phyloP scores from a whole-genome alignment of 129 eudicot genomes.

The Ambrosia artemisiifolia region DNA sequence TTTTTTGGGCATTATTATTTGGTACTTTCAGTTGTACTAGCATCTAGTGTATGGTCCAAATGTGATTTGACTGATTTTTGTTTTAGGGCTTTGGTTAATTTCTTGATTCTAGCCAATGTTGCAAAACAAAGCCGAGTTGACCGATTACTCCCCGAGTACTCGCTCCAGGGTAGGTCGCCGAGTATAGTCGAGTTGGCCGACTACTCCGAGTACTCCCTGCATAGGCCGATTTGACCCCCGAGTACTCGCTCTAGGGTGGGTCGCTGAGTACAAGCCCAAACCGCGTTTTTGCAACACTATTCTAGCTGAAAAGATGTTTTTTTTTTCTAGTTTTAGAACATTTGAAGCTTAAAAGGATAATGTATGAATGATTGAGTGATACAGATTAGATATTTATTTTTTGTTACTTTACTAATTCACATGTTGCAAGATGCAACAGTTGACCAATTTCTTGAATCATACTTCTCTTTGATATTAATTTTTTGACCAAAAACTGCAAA shows the following conservation, averaged over 20 bases:
- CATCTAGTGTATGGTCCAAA: neutral
- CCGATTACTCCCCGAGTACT: too few relatives aligned
- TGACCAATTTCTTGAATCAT: slow-evolving; percentile 21
- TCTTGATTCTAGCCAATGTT: slow-evolving; percentile 7
- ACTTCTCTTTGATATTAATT: slow-evolving; percentile 7
- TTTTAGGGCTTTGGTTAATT: slow-evolving; percentile 1
- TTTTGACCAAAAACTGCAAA: neutral
- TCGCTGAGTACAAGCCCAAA: too few relatives aligned
- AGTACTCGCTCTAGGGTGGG: too few relatives aligned
- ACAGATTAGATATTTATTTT: neutral
- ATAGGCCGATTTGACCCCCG: too few relatives aligned
- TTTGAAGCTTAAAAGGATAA: neutral
- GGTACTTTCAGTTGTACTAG: neutral
- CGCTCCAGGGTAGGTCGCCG: too few relatives aligned
- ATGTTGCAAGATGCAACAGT: slow-evolving; percentile 9
- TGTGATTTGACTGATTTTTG: slow-evolving; percentile 1
- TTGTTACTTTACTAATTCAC: neutral
- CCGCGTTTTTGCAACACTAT: too few relatives aligned
- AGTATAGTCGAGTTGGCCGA: too few relatives aligned
- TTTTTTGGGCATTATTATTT: neutral
- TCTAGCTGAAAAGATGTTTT: neutral
- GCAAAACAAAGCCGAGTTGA: too few relatives aligned
- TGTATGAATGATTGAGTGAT: slow-evolving; percentile 9
- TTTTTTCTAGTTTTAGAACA: neutral
- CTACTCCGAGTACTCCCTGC: too few relatives aligned